These are phyloP conservation scores for Ormosia emarginata DNA, from an alignment of 306 rosid genomes.

Conservation along the genomic window DNA sequence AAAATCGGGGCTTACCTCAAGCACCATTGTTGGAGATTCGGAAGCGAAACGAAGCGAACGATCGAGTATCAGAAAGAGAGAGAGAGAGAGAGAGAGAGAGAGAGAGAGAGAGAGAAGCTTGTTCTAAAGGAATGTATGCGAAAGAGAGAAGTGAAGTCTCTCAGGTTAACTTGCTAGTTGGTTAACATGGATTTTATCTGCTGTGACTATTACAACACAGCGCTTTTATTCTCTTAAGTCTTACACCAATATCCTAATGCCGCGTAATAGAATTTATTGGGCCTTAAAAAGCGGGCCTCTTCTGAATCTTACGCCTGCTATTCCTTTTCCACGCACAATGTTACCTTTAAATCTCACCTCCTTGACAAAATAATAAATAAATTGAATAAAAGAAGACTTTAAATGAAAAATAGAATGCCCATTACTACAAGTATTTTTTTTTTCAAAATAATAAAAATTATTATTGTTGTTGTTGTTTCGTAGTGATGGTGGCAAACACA, in stretches of 20 bases:
- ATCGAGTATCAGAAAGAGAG: background rate
- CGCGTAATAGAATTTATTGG: background rate
- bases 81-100: background rate
- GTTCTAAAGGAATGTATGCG: background rate
- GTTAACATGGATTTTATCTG: background rate
- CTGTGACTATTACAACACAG: background rate
- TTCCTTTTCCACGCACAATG: background rate
- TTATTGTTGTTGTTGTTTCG: no score
- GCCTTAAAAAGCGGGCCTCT: background rate
- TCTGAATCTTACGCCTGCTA: background rate
- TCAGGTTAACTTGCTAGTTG: slow-evolving; percentile 18
- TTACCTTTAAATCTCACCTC: background rate
- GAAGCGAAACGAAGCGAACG: slow-evolving; percentile 3
- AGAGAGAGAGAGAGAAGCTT: background rate
- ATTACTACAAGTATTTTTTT: no score
- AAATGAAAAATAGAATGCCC: no score
- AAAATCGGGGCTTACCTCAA: slow-evolving; percentile 55
- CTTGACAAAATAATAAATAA: background rate
- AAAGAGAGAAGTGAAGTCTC: background rate
- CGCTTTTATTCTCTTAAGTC: no score
- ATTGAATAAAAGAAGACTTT: no score
- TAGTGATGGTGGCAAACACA: no score
- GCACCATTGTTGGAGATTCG: slow-evolving; percentile 67
- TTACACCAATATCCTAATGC: background rate
- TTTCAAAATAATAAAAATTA: no score